Evolutionary conservation across 139 green algal species (phyloP).

Genomic region (Chlorella vulgaris): DNA sequence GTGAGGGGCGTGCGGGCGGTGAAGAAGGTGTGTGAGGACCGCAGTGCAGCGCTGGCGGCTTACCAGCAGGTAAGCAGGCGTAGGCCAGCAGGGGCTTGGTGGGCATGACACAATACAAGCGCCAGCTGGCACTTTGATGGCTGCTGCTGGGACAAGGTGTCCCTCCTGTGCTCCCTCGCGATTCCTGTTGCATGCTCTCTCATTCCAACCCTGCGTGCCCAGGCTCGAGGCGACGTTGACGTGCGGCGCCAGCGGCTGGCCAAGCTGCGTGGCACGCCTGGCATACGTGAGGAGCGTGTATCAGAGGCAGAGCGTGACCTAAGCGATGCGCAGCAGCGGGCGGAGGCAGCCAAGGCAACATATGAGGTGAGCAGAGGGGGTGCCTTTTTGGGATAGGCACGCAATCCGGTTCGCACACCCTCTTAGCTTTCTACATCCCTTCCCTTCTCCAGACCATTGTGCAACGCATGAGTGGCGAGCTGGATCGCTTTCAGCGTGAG

Average conservation of each 20-base stretch:
- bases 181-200: too few species aligned
- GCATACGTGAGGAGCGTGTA: slow-evolving; percentile 65
- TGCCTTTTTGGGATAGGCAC: too few species aligned
- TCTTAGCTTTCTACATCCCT: too few species aligned
- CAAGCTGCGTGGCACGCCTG: slow-evolving; percentile 78
- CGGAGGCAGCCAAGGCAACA: slow-evolving; percentile 54
- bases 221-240: slow-evolving; percentile 69
- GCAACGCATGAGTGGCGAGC: slow-evolving; percentile 81
- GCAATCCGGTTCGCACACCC: too few species aligned
- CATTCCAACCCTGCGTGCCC: too few species aligned
- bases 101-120: too few species aligned
- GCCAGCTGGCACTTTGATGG: too few species aligned
- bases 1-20: slow-evolving; percentile 69
- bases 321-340: slow-evolving; percentile 57
- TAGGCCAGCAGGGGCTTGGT: too few species aligned
- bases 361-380: slow-evolving; percentile 51
- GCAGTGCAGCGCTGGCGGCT: slow-evolving; percentile 58
- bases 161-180: too few species aligned
- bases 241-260: slow-evolving; percentile 68
- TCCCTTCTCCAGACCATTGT: slow-evolving; percentile 65
- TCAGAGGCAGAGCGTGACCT: slow-evolving; percentile 78
- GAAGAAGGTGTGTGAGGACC: slow-evolving; percentile 72
- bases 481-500: slow-evolving; percentile 86
- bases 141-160: too few species aligned
- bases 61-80: slow-evolving; percentile 48